A percentile compares a stretch with the other conserved stretches of the same genome.
Conservation (phyloP, 495 filamentous ascomycete species). For the Venustampulla echinocandica region DNA sequence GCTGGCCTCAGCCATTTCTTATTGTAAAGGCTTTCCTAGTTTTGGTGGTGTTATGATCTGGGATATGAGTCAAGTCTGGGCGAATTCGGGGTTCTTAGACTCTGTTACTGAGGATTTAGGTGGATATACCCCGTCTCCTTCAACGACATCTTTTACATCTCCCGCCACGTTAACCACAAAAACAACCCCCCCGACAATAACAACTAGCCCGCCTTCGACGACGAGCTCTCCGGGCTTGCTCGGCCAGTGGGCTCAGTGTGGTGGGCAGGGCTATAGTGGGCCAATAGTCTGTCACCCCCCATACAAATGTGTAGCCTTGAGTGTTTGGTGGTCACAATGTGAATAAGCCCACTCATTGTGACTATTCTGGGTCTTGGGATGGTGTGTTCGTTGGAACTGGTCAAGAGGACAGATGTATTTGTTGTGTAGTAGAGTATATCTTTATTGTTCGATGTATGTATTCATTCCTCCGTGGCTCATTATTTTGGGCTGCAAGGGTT, state of each 20-base stretch:
- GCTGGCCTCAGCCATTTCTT: constrained; percentile 40
- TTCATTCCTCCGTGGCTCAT: too few species aligned
- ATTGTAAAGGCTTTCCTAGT: constrained; percentile 44
- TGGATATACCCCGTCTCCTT: not conserved
- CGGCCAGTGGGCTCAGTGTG: constrained; percentile 13
- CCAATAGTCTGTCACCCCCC: constrained; percentile 5
- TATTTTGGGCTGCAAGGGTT: too few species aligned
- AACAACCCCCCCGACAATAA: not conserved
- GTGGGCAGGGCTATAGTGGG: constrained; percentile 11
- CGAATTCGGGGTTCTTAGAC: constrained; percentile 48
- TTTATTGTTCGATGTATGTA: too few species aligned
- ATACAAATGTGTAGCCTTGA: constrained; percentile 1
- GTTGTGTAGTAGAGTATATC: too few species aligned
- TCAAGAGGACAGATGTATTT: too few species aligned
- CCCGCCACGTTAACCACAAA: not conserved
- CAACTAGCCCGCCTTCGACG: not conserved
- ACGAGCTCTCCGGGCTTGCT: not conserved
- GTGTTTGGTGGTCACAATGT: constrained; percentile 9
- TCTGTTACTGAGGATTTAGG: constrained; percentile 6
- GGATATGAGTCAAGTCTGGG: constrained; percentile 56
- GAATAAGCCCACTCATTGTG: too few species aligned
- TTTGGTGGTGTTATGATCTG: constrained; percentile 68
- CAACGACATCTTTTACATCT: not conserved
- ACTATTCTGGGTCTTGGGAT: too few species aligned
- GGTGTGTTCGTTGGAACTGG: too few species aligned